A percentile compares a stretch with the other conserved stretches of the same genome.
Conservation (phyloP, 495 filamentous ascomycete species). For the Acidomyces sp. region DNA sequence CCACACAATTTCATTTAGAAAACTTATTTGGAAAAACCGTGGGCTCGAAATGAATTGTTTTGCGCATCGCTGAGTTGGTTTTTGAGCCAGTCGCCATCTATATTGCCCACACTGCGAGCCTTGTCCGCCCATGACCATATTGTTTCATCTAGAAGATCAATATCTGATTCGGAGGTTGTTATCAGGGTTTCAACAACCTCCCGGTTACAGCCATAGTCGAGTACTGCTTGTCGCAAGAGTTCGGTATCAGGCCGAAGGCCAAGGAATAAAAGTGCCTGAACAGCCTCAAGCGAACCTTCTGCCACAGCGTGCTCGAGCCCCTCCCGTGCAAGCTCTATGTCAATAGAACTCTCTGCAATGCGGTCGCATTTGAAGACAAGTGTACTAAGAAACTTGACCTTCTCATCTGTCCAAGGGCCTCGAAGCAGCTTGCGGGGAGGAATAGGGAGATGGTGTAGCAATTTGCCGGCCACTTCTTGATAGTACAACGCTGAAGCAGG, state of each 20-base stretch:
- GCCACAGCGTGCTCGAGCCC: conserved; percentile 9
- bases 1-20: too few relatives aligned
- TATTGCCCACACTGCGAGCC: background rate
- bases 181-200: background rate
- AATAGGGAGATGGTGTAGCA: too few relatives aligned
- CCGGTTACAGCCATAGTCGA: conserved; percentile 6
- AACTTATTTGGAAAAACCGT: background rate
- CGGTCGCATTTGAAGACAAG: background rate
- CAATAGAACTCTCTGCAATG: background rate
- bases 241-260: conserved; percentile 5
- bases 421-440: conserved; percentile 12
- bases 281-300: background rate
- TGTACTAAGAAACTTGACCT: background rate
- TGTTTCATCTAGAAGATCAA: background rate
- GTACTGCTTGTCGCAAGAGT: conserved; percentile 9
- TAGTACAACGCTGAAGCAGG: too few relatives aligned
- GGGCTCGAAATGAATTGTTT: background rate
- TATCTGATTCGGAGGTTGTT: background rate
- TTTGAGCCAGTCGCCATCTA: background rate
- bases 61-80: background rate
- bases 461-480: too few relatives aligned
- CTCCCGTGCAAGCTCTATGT: conserved; percentile 4
- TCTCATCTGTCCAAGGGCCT: conserved; percentile 10
- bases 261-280: background rate
- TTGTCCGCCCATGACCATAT: conserved; percentile 1